A percentile compares a stretch with the other conserved stretches of the same genome.
phyloP scores from a whole-genome alignment of 2,329 filamentous ascomycete genomes.

The Xylaria sp. region DNA sequence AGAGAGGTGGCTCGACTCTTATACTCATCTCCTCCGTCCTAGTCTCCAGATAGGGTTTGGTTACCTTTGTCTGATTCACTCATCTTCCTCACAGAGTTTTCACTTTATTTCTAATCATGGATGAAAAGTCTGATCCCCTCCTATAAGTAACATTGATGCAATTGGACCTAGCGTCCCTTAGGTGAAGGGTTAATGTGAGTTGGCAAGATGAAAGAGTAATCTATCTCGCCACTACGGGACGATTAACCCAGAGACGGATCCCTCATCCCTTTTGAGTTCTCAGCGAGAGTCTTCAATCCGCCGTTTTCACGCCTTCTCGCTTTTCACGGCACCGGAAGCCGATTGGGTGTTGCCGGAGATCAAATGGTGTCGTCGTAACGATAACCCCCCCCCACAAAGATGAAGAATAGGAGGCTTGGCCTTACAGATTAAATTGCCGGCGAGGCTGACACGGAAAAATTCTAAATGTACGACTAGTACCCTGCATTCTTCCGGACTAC shows the following conservation, averaged over 20 bases:
- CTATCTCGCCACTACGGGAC: background rate
- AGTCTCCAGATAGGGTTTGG: background rate
- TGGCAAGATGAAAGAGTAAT: background rate
- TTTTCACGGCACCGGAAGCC: background rate
- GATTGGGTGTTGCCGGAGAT: background rate
- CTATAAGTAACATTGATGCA: background rate
- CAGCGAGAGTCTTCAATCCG: background rate
- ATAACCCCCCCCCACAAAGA: background rate
- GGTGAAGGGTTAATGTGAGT: background rate
- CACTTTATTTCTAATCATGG: background rate
- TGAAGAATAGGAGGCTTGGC: background rate
- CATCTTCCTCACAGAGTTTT: background rate
- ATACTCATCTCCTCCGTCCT: background rate
- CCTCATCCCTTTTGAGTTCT: background rate
- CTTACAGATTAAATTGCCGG: background rate
- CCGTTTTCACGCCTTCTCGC: background rate
- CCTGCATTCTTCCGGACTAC: background rate
- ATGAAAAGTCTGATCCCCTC: background rate
- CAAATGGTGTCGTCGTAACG: background rate
- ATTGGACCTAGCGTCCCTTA: background rate
- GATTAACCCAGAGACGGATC: background rate
- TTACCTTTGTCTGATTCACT: too few relatives aligned
- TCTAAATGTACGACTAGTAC: background rate
- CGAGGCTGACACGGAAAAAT: background rate
- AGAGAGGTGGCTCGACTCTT: background rate